Base-by-base conservation (phyloP, 768 basidiomycete species). In the Russula sp. region DNA sequence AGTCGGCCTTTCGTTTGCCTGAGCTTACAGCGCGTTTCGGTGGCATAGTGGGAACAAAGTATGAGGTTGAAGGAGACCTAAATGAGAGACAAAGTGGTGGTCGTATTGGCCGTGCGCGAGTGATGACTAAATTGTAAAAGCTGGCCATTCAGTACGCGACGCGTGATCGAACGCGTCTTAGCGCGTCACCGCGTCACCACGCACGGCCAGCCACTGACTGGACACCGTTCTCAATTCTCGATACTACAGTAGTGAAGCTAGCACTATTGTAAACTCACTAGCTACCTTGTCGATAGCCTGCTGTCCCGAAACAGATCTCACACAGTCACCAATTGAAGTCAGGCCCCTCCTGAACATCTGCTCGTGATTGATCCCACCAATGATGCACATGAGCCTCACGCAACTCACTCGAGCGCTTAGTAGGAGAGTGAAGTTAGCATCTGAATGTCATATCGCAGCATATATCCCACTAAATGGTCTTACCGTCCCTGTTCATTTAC, bases 1-100 rank as follows among this genome's bases (percentile, higher is more conserved):
- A 28, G 3, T 40, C 28, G 1, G 59, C 66, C 46, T 67, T 67
- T 13, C 68, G 55, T 48, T 69, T 69, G 9, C 22, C 51, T 50
- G 65, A 67, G 55, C 50, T 61, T 9, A 51, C 40, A 3, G 62
- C 38, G 52, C 66, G 61, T 46, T 64, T 61, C 36, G 32, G 59
- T 20, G 61, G 40, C 67, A 67, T 68, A 18, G 8, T 13, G 5
- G 30, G 36, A 38, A 20, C 0, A 20, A 26, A 11, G 55, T 16
- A 22, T 32, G 40, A 14, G 28, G 42, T 36, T 13, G 36, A 22
- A 65, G 30, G 24, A 52, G 48, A 24, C 14, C 18, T 51, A n/a
- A 48, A 61, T 4, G 38, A 48, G 55, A 44, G 36, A n/a, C 1
- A 26, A 59, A 40, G 26, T 14, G 28, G 58, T 13, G 28, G 42